These are phyloP conservation scores for Pseudogymnoascus sp. DNA, from an alignment of 2,329 filamentous ascomycete species.

Conservation along the genomic window DNA sequence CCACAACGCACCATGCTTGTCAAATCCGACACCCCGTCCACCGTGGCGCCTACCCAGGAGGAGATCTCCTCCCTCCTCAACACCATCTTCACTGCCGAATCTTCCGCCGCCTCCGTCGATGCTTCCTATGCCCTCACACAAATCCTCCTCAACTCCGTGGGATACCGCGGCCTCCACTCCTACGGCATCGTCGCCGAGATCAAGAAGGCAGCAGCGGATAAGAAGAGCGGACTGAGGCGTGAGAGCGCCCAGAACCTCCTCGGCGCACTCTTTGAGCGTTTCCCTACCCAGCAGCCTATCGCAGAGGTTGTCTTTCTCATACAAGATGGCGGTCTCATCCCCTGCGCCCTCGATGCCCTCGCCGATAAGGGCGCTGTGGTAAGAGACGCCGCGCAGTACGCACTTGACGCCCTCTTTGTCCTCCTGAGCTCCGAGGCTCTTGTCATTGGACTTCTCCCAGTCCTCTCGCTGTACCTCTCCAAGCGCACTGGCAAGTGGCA, in stretches of 20 bases:
- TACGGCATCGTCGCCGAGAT: constrained; percentile 58
- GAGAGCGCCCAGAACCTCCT: constrained; percentile 94
- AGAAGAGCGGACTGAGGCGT: constrained; percentile 79
- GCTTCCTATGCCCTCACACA: constrained; percentile 59
- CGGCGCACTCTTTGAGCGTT: constrained; percentile 86
- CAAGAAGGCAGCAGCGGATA: constrained; percentile 77
- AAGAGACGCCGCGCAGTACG: constrained; percentile 87
- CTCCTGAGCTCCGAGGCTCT: constrained; percentile 75
- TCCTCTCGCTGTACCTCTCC: constrained; percentile 65
- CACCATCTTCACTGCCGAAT: constrained; percentile 55
- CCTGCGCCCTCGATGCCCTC: constrained; percentile 71
- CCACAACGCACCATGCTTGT: constrained; percentile 39
- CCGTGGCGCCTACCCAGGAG: constrained; percentile 51
- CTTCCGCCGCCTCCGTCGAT: constrained; percentile 50
- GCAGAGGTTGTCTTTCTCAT: constrained; percentile 76
- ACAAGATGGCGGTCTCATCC: constrained; percentile 69
- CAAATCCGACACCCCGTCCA: constrained; percentile 33
- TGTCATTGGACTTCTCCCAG: constrained; percentile 73
- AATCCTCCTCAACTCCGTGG: constrained; percentile 56
- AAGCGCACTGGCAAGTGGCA: constrained; percentile 95
- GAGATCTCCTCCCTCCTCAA: constrained; percentile 60
- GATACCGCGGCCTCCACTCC: constrained; percentile 52
- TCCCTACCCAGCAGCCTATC: constrained; percentile 68
- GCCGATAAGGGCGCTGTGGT: constrained; percentile 87
- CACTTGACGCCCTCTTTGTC: constrained; percentile 78